These are phyloP conservation scores for Papilionanthe hybrid DNA, from an alignment of 116 monocot genomes.

Conservation along the genomic window DNA sequence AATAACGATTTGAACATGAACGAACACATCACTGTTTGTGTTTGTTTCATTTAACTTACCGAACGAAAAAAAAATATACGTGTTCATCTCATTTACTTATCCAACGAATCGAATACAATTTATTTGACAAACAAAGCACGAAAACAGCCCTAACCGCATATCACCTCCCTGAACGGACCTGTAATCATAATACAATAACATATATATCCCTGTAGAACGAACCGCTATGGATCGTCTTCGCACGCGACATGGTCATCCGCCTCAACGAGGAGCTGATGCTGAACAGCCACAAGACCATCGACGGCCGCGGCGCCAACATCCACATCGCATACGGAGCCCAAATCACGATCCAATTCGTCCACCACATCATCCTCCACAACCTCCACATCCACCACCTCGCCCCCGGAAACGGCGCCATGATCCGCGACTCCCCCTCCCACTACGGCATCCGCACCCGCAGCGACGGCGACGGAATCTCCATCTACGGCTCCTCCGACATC, in stretches of 20 bases:
- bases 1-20: too few relatives aligned
- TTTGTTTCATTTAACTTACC: too few relatives aligned
- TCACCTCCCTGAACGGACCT: too few relatives aligned
- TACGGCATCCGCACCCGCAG: conserved; percentile 21
- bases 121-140: too few relatives aligned
- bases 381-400: conserved; percentile 25
- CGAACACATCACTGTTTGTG: too few relatives aligned
- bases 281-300: conserved; percentile 32
- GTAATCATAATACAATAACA: too few relatives aligned
- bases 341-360: conserved; percentile 24
- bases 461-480: conserved; percentile 35
- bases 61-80: too few relatives aligned
- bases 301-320: conserved; percentile 27
- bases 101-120: too few relatives aligned
- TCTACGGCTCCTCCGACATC: conserved; percentile 21
- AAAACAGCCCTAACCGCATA: too few relatives aligned
- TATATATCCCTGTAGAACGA: neutral
- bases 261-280: conserved; percentile 28
- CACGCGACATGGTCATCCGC: conserved; percentile 25
- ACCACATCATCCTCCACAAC: conserved; percentile 26
- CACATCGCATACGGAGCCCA: conserved; percentile 23
- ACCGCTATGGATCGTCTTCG: conserved; percentile 38
- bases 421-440: conserved; percentile 21
- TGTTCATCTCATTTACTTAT: too few relatives aligned
- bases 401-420: conserved; percentile 15